A percentile compares a stretch with the other conserved stretches of the same genome.
Conservation (phyloP, 805 yeast species). For the Yarrowia sp. region DNA sequence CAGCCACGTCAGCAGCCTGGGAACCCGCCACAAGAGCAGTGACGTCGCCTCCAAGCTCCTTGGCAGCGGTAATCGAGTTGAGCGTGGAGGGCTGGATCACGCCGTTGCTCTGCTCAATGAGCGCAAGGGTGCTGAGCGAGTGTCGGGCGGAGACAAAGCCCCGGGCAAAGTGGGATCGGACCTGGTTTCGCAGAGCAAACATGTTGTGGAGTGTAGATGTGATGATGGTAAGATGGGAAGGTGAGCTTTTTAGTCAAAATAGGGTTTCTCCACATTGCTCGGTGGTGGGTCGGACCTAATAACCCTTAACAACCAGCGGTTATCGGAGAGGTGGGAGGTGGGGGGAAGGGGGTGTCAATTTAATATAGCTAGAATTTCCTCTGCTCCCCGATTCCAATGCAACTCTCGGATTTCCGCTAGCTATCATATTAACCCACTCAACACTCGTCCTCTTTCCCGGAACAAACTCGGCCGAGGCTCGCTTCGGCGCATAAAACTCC, state of each 20-base stretch:
- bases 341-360: background rate
- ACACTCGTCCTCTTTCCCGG: background rate
- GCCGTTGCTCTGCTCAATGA: conserved; percentile 60
- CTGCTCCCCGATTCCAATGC: too few relatives aligned
- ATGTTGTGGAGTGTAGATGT: background rate
- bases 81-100: conserved; percentile 64
- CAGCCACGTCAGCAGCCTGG: conserved; percentile 50
- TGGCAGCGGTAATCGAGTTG: conserved; percentile 75
- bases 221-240: background rate
- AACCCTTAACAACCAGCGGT: background rate
- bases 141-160: conserved; percentile 17
- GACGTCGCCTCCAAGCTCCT: conserved; percentile 56
- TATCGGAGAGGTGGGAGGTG: background rate
- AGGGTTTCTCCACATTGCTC: conserved; percentile 22
- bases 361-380: background rate
- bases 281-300: conserved; percentile 1
- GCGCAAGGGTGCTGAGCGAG: conserved; percentile 56
- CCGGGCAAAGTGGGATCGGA: conserved; percentile 18
- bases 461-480: conserved; percentile 17
- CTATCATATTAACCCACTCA: background rate
- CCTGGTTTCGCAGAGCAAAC: conserved; percentile 26
- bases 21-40: conserved; percentile 77
- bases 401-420: background rate
- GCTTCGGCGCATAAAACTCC: conserved; percentile 26
- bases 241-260: conserved; percentile 8